phyloP scores from a whole-genome alignment of 2,329 filamentous ascomycete genomes.

The Cercospora sp. region DNA sequence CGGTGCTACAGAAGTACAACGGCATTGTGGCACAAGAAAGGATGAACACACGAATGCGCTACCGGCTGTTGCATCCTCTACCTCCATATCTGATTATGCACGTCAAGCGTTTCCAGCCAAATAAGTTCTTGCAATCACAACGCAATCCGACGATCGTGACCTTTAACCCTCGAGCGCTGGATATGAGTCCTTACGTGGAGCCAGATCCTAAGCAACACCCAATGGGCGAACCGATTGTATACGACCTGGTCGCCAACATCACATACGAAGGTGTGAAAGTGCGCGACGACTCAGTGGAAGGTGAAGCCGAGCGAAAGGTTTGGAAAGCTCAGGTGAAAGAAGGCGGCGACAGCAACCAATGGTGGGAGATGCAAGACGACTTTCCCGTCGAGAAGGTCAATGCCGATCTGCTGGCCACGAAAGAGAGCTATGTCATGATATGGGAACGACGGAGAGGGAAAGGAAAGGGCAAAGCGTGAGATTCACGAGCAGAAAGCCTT shows the following conservation, averaged over 20 bases:
- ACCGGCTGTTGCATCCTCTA: slow-evolving; percentile 84
- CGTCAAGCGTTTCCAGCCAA: slow-evolving; percentile 93
- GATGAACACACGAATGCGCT: slow-evolving; percentile 81
- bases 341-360: slow-evolving; percentile 67
- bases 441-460: slow-evolving; percentile 74
- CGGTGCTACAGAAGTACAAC: slow-evolving; percentile 89
- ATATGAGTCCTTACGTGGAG: slow-evolving; percentile 88
- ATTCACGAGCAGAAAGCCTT: not conserved
- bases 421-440: slow-evolving; percentile 92
- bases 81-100: slow-evolving; percentile 91
- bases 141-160: slow-evolving; percentile 98
- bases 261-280: slow-evolving; percentile 79
- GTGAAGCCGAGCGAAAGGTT: slow-evolving; percentile 86
- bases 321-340: slow-evolving; percentile 91
- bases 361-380: slow-evolving; percentile 91
- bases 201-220: slow-evolving; percentile 72
- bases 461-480: slow-evolving; percentile 24
- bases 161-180: slow-evolving; percentile 80
- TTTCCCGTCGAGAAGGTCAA: slow-evolving; percentile 81
- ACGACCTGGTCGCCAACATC: slow-evolving; percentile 94
- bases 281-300: slow-evolving; percentile 79
- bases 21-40: slow-evolving; percentile 84
- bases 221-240: slow-evolving; percentile 80
- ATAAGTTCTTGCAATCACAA: slow-evolving; percentile 88
- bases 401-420: slow-evolving; percentile 84